Evolutionary conservation across 768 basidiomycete species (phyloP), one percentile per base, ranked within the genome.

Genomic region (Panaeolus cyanescens): DNA sequence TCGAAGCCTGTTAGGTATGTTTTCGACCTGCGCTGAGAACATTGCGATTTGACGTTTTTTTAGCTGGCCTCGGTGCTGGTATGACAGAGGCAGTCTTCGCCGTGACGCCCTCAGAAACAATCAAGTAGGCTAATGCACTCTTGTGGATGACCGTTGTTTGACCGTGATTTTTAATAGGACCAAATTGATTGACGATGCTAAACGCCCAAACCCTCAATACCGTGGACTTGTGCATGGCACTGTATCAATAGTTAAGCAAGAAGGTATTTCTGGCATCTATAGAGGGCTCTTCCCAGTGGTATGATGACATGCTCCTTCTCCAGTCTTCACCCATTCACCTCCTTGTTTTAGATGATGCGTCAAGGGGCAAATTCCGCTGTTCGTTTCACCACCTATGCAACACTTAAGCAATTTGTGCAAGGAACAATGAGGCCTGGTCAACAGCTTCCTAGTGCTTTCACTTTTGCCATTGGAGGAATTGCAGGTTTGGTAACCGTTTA

Each of bases 351-450:
- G 94, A 93, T 96, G 87, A 92, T 96, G 85, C 90, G 95, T 30
- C 96, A 99, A 86, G 95, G 95, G 36, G 96, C 96, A 39, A 99
- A 99, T 72, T 98, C 95, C 4, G 95, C 97, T 9, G 87, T 99
- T 31, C 85, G 96, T 32, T 99, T 98, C 78, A 95, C 96, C 54
- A 95, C 94, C 0, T 99, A 98, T 75, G 86, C 92, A 2, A 96
- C 93, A 0, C 80, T 99, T 61, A 98, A 97, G 75, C 95, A 97
- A 68, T 86, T 95, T 65, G 93, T 95, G 1, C 94, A 94, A 70
- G 90, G 94, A 22, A 89, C 86, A 17, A 83, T 89, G 1, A 83
- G 91, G 32, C 88, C 95, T 0, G 95, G 95, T 3, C 91, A 95
- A 68, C 83, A 85, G 2, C 79, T 99, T 4, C 96, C 97, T 0